Base-by-base conservation (phyloP, 2,329 filamentous ascomycete species). In the Claviceps maximensis region DNA sequence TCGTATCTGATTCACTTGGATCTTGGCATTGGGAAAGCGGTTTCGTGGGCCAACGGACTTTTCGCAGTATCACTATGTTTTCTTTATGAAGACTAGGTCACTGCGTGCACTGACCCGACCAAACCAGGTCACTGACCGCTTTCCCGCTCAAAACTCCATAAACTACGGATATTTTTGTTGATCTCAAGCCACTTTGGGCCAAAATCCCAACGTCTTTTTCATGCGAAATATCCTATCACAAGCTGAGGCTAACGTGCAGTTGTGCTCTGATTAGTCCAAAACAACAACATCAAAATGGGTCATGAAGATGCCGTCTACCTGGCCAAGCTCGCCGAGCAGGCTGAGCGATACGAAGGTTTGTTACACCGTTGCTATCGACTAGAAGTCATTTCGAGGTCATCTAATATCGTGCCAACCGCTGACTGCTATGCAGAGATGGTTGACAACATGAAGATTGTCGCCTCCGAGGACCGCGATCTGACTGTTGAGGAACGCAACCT, bases 321-420 rank as follows among this genome's bases (percentile, higher is more conserved):
- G 73, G 93, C 93, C 77, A 97, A 97, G 89, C 87, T 98, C 74
- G 93, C 93, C 72, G 93, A 98, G 86, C 93, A 98, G 84, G 93
- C 93, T 75, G 93, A 98, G 85, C 91, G 93, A 73, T 98, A 98
- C 77, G 93, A 98, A 81, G 93, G 93, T 97, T 78, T 68, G 80
- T 74, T 52, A 56, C 45, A 41, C 15, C 13, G n/a, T 52, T 29
- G 21, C 44, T 49, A 23, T n/a, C 12, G 36, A 15, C 27, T 19
- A 15, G 9, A 15, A 6, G 21, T 31, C 12, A 27, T n/a, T 42
- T 5, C n/a, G 23, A 33, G 19, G 21, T 15, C 13, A 47, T 9
- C 17, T 19, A 9, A 29, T 31, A 46, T 55, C 44, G 57, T 57
- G 61, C 65, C 66, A 58, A 67, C 60, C 13, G 47, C 53, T 42